These are phyloP conservation scores for Leucocoprinus birnbaumii DNA, from an alignment of 768 basidiomycete genomes.

Conservation along the genomic window DNA sequence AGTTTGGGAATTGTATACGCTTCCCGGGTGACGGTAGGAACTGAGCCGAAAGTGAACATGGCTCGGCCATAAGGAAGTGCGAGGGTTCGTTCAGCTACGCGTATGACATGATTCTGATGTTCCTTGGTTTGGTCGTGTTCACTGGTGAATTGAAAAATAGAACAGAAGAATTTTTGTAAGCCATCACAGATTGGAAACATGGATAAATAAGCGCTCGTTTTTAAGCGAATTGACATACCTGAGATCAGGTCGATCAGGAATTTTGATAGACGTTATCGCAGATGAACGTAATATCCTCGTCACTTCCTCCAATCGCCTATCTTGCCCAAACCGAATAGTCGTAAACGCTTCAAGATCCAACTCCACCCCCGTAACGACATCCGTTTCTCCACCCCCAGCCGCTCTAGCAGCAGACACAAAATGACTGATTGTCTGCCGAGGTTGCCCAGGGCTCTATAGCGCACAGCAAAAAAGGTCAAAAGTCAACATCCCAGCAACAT, in stretches of 20 bases:
- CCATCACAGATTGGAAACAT: too few relatives aligned
- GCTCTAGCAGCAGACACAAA: conserved; percentile 49
- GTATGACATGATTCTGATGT: conserved; percentile 76
- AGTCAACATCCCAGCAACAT: not conserved
- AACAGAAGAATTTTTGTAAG: not conserved
- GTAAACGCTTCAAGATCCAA: conserved; percentile 71
- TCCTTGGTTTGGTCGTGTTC: conserved; percentile 88
- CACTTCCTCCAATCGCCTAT: conserved; percentile 88
- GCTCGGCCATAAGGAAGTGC: conserved; percentile 88
- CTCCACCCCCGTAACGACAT: conserved; percentile 67
- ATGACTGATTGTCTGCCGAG: conserved; percentile 48
- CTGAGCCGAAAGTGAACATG: conserved; percentile 87
- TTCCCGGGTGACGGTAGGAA: conserved; percentile 72
- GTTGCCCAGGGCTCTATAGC: conserved; percentile 45
- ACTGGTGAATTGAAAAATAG: conserved; percentile 34
- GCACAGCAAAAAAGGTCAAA: conserved; percentile 10
- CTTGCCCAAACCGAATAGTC: conserved; percentile 85
- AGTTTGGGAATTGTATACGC: conserved; percentile 78
- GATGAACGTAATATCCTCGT: conserved; percentile 88
- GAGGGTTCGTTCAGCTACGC: conserved; percentile 85
- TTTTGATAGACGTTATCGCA: conserved; percentile 57
- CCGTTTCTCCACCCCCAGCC: conserved; percentile 52
- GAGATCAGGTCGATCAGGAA: conserved; percentile 64
- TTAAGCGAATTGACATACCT: conserved; percentile 30
- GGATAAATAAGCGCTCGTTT: too few relatives aligned